Conservation (phyloP, 345 rosid genomes). For the Salix caprea region DNA sequence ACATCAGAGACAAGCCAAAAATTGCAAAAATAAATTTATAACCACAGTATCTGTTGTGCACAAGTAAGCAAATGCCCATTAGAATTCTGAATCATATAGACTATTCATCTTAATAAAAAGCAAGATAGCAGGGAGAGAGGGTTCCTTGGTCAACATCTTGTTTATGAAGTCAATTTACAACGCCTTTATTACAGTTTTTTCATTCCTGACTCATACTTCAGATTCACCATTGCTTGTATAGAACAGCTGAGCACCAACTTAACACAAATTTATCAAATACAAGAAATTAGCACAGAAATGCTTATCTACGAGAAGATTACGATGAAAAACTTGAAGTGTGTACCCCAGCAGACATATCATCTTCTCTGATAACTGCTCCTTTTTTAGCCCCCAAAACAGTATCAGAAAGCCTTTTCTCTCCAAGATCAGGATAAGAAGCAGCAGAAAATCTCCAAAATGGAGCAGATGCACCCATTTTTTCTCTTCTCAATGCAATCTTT, state of each 20-base stretch:
- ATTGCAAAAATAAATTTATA: not conserved
- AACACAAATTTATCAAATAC: not conserved
- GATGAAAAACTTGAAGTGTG: conserved; percentile 20
- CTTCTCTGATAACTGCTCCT: conserved; percentile 36
- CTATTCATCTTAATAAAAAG: not conserved
- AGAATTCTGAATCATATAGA: not conserved
- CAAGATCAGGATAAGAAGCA: conserved; percentile 92
- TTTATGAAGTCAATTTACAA: too few relatives aligned
- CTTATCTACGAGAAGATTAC: not conserved
- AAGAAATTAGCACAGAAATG: not conserved
- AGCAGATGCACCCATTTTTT: conserved; percentile 84
- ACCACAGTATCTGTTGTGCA: not conserved
- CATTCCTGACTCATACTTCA: too few relatives aligned
- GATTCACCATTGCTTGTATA: too few relatives aligned
- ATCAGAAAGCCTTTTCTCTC: conserved; percentile 36
- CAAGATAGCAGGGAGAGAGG: too few relatives aligned
- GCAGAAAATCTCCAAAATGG: conserved; percentile 99
- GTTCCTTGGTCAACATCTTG: too few relatives aligned
- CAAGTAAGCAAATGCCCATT: not conserved
- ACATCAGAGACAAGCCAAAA: not conserved
- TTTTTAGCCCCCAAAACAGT: conserved; percentile 41
- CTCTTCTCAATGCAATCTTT: conserved; percentile 92
- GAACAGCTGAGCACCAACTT: not conserved
- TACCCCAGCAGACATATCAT: conserved; percentile 53
- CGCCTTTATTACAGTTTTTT: too few relatives aligned